phyloP scores from a whole-genome alignment of 164 flowering plant species.

The Kingdonia uniflora region DNA sequence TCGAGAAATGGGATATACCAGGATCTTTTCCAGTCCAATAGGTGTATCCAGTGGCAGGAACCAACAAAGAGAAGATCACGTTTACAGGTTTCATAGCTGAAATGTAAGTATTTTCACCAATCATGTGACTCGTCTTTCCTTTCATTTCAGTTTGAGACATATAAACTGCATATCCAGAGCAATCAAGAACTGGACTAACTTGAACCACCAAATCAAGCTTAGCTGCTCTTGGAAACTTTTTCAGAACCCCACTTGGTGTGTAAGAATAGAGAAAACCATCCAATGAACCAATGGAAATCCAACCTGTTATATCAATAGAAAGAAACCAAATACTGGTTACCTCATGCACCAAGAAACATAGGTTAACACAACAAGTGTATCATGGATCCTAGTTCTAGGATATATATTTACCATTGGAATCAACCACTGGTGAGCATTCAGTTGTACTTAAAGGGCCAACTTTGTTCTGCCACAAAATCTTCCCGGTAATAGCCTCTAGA shows the following conservation, averaged over 20 bases:
- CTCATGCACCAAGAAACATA: neutral
- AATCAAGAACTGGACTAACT: slow-evolving; percentile 73
- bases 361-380: neutral
- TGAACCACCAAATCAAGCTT: slow-evolving; percentile 47
- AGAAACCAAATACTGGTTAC: neutral
- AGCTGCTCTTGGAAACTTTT: slow-evolving; percentile 35
- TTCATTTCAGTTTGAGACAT: slow-evolving; percentile 59
- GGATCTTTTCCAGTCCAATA: slow-evolving; percentile 59
- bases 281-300: slow-evolving; percentile 81
- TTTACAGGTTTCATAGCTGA: slow-evolving; percentile 55
- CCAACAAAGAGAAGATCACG: slow-evolving; percentile 43
- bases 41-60: slow-evolving; percentile 56
- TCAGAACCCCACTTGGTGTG: slow-evolving; percentile 59
- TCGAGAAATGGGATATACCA: slow-evolving; percentile 24
- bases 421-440: slow-evolving; percentile 53
- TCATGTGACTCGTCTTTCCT: slow-evolving; percentile 35
- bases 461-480: slow-evolving; percentile 52
- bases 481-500: slow-evolving; percentile 55
- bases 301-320: slow-evolving; percentile 35
- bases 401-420: slow-evolving; percentile 53
- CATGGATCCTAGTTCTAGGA: too few species aligned
- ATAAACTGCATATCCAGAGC: slow-evolving; percentile 78
- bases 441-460: slow-evolving; percentile 57
- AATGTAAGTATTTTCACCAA: slow-evolving; percentile 37
- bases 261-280: slow-evolving; percentile 77